A percentile compares a stretch with the other conserved stretches of the same genome.
Conservation (phyloP, 2,329 filamentous ascomycete genomes). For the Phialophora macrospora region DNA sequence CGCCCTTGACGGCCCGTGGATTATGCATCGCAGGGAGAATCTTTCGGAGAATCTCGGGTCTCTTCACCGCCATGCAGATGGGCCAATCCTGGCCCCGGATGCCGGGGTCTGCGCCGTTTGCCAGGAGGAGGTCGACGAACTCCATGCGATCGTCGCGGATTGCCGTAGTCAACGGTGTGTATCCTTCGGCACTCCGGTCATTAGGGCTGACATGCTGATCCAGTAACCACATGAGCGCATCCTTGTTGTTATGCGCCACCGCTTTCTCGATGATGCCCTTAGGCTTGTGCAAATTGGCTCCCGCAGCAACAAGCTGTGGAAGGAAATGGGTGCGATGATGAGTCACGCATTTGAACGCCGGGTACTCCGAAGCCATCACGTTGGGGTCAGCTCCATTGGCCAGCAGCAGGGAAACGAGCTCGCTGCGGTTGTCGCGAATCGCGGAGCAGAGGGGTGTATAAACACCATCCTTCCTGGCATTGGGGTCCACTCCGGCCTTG, state of each 20-base stretch:
- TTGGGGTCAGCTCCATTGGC: slow-evolving; percentile 59
- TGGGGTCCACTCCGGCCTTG: slow-evolving; percentile 64
- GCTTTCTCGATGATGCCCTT: slow-evolving; percentile 70
- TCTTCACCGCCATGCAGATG: slow-evolving; percentile 69
- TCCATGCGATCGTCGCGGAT: slow-evolving; percentile 65
- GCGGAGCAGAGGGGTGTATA: slow-evolving; percentile 72
- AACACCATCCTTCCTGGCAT: slow-evolving; percentile 66
- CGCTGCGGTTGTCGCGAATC: slow-evolving; percentile 68
- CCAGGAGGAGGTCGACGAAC: slow-evolving; percentile 63
- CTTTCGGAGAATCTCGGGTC: slow-evolving; percentile 63
- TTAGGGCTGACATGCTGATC: slow-evolving; percentile 66
- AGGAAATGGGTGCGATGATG: slow-evolving; percentile 67
- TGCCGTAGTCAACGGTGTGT: slow-evolving; percentile 68
- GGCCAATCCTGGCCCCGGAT: slow-evolving; percentile 72
- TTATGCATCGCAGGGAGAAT: slow-evolving; percentile 63
- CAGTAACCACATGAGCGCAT: slow-evolving; percentile 65
- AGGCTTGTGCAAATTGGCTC: slow-evolving; percentile 63
- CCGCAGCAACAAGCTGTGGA: slow-evolving; percentile 63
- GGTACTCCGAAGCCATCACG: slow-evolving; percentile 65
- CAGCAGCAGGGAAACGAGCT: slow-evolving; percentile 66
- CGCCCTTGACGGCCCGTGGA: slow-evolving; percentile 67
- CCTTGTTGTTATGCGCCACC: slow-evolving; percentile 65
- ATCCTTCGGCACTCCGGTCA: slow-evolving; percentile 61
- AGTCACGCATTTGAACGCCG: slow-evolving; percentile 70
- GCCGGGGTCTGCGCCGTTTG: slow-evolving; percentile 65